Evolutionary conservation across 2,329 filamentous ascomycete genomes (phyloP).

Genomic region (Penicillium sp.): DNA sequence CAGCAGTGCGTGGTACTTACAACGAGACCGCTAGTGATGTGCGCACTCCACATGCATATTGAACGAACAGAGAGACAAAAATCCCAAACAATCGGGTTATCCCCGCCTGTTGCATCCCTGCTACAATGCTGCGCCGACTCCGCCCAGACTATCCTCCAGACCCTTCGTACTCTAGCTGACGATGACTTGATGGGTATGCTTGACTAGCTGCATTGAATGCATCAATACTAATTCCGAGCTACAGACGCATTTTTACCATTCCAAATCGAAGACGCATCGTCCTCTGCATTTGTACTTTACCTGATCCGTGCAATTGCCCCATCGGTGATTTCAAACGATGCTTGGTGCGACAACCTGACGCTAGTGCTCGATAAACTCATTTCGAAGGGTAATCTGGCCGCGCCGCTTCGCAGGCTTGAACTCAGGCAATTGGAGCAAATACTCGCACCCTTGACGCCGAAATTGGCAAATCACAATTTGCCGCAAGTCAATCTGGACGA

Average conservation of each 20-base stretch:
- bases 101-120: slow-evolving; percentile 20
- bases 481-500: slow-evolving; percentile 1
- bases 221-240: not conserved
- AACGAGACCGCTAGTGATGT: slow-evolving; percentile 27
- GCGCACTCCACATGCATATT: slow-evolving; percentile 25
- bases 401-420: slow-evolving; percentile 38
- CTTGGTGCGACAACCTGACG: slow-evolving; percentile 37
- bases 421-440: slow-evolving; percentile 39
- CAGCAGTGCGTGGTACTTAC: slow-evolving; percentile 25
- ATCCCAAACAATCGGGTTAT: slow-evolving; percentile 15
- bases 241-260: slow-evolving; percentile 40
- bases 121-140: slow-evolving; percentile 25
- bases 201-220: not conserved
- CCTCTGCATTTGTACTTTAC: slow-evolving; percentile 41
- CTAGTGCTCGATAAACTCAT: slow-evolving; percentile 40
- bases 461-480: slow-evolving; percentile 4
- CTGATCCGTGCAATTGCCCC: slow-evolving; percentile 34
- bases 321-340: slow-evolving; percentile 31
- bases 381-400: slow-evolving; percentile 37
- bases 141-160: slow-evolving; percentile 25
- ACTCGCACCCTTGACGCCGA: slow-evolving; percentile 34
- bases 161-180: slow-evolving; percentile 21
- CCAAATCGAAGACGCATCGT: slow-evolving; percentile 43
- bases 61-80: slow-evolving; percentile 17
- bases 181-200: slow-evolving; percentile 21